Conservation (phyloP, 495 filamentous ascomycete species). For the Penicillium salamii region DNA sequence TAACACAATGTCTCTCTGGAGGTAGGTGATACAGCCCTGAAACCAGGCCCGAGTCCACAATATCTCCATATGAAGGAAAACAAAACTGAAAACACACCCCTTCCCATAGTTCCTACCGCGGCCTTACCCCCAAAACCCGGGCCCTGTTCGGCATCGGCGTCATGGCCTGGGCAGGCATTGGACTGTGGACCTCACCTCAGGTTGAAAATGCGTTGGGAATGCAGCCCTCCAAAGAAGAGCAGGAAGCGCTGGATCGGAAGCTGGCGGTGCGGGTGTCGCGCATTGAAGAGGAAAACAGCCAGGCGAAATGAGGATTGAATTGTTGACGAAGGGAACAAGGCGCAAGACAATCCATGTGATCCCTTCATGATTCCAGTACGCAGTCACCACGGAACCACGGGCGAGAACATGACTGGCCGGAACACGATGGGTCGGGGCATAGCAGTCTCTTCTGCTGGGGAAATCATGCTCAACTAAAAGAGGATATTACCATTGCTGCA, state of each 20-base stretch:
- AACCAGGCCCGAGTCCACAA: not conserved
- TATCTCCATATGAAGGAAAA: not conserved
- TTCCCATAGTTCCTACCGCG: slow-evolving; percentile 53
- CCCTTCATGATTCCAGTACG: not conserved
- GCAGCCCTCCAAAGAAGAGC: slow-evolving; percentile 59
- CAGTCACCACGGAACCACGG: not conserved
- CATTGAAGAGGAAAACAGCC: slow-evolving; percentile 24
- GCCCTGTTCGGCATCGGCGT: slow-evolving; percentile 62
- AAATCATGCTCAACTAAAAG: no score
- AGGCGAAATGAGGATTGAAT: slow-evolving; percentile 8
- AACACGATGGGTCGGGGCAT: no score
- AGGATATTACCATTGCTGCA: not conserved
- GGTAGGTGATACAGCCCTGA: slow-evolving; percentile 18
- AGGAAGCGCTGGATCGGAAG: slow-evolving; percentile 50
- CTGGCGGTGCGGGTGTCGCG: slow-evolving; percentile 47
- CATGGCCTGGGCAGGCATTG: slow-evolving; percentile 62
- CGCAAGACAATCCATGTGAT: not conserved
- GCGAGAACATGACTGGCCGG: slow-evolving; percentile 1
- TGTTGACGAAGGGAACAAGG: not conserved
- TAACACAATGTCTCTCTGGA: slow-evolving; percentile 38
- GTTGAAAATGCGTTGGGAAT: slow-evolving; percentile 63
- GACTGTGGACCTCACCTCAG: slow-evolving; percentile 55
- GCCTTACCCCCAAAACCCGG: slow-evolving; percentile 58
- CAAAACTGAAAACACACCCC: slow-evolving; percentile 7
- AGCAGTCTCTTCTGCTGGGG: no score